phyloP scores from a whole-genome alignment of 2,329 filamentous ascomycete species.

The Tothia fuscella region DNA sequence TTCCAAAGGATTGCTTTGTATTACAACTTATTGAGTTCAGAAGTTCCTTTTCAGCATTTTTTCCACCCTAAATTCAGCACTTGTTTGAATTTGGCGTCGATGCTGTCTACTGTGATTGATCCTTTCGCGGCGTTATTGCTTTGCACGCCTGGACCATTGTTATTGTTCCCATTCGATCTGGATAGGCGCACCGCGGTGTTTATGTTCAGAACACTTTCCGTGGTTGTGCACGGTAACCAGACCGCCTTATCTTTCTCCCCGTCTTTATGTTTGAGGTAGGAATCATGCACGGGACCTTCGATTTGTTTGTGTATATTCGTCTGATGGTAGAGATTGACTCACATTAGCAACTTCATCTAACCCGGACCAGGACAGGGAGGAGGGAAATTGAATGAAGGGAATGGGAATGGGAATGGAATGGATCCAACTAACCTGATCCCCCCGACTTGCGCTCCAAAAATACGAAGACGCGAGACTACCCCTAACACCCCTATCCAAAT shows the following conservation, averaged over 20 bases:
- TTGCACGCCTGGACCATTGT: not conserved
- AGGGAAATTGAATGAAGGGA: not conserved
- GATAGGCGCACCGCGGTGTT: conserved; percentile 1
- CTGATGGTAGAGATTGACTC: no score
- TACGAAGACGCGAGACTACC: conserved; percentile 1
- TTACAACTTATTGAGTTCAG: no score
- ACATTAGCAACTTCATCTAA: no score
- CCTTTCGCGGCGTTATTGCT: not conserved
- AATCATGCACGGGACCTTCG: not conserved
- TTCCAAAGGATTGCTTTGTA: no score
- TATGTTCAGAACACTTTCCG: not conserved
- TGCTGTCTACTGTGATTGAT: not conserved
- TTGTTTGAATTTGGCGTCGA: conserved; percentile 5
- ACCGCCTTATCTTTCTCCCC: not conserved
- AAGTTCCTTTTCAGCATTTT: no score
- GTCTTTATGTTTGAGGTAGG: not conserved
- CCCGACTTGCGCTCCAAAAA: not conserved
- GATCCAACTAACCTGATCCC: not conserved
- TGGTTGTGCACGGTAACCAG: conserved; percentile 4
- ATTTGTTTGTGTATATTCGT: not conserved
- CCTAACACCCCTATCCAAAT: conserved; percentile 5
- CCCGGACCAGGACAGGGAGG: not conserved
- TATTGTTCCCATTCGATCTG: not conserved
- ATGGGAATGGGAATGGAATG: not conserved
- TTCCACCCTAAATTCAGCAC: conserved; percentile 2